Conservation (phyloP, 2,329 filamentous ascomycete genomes). For the Apiospora malaysiana region DNA sequence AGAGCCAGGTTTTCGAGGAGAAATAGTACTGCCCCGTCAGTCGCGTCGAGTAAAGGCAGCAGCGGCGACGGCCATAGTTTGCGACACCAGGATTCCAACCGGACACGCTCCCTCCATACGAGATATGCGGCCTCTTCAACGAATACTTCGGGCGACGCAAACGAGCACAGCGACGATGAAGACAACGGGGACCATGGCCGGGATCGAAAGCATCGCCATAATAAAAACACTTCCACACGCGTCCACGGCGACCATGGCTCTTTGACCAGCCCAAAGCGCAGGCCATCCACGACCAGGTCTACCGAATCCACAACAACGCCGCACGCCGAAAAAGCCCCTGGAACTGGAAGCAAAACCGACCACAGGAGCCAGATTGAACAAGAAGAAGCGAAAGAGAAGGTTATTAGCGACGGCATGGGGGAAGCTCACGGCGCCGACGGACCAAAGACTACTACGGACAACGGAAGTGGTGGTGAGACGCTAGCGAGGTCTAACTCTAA, state of each 20-base stretch:
- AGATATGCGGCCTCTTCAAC: slow-evolving; percentile 13
- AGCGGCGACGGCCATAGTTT: slow-evolving; percentile 20
- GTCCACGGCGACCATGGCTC: slow-evolving; percentile 17
- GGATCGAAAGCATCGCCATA: neutral
- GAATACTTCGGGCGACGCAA: neutral
- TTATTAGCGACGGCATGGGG: slow-evolving; percentile 17
- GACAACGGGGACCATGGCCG: slow-evolving; percentile 17
- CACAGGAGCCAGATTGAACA: neutral
- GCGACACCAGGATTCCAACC: slow-evolving; percentile 9
- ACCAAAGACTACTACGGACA: slow-evolving; percentile 19
- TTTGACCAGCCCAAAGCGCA: slow-evolving; percentile 11
- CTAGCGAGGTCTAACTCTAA: slow-evolving; percentile 31
- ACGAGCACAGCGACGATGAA: slow-evolving; percentile 31
- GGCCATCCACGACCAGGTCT: slow-evolving; percentile 17
- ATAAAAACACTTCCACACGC: slow-evolving; percentile 7
- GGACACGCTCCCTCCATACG: neutral
- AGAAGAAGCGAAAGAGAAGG: slow-evolving; percentile 5
- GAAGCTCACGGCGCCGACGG: slow-evolving; percentile 1
- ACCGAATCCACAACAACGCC: neutral
- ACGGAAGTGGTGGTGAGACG: slow-evolving; percentile 23
- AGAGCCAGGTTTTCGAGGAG: slow-evolving; percentile 27
- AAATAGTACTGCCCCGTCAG: slow-evolving; percentile 23
- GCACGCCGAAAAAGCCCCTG: neutral
- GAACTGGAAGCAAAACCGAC: neutral
- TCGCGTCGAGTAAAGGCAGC: slow-evolving; percentile 24